Percentiles rank a stretch among this genome's conserved stretches.
Evolutionary conservation across 306 rosid genomes (phyloP).

Genomic region (Benincasa hispida): DNA sequence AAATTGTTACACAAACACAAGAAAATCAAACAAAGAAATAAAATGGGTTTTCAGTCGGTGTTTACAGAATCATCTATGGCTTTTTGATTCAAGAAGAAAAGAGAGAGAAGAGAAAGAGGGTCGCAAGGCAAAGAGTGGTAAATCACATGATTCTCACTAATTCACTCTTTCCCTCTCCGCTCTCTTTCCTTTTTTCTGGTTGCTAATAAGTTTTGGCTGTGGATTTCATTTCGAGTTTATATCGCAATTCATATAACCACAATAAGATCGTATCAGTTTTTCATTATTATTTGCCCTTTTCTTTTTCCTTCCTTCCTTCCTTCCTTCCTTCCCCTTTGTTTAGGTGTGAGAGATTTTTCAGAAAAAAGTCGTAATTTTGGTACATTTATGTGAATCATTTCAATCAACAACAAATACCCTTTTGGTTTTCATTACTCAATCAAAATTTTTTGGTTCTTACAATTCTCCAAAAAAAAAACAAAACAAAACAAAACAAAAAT

Average conservation of each 20-base stretch:
- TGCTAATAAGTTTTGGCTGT: background rate
- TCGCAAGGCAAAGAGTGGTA: constrained; percentile 19
- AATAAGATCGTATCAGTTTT: background rate
- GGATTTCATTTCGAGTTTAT: background rate
- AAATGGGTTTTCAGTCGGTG: background rate
- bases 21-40: background rate
- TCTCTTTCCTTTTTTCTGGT: constrained; percentile 3
- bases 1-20: background rate
- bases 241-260: background rate
- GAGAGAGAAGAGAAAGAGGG: constrained; percentile 17
- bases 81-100: constrained; percentile 25
- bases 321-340: background rate
- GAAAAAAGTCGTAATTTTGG: background rate
- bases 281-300: background rate
- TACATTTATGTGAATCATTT: background rate
- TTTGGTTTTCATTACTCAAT: background rate
- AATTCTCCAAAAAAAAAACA: background rate
- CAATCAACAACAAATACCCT: background rate
- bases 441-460: background rate
- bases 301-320: too few relatives aligned
- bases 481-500: too few relatives aligned
- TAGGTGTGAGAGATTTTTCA: background rate
- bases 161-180: constrained; percentile 10
- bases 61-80: constrained; percentile 19
- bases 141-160: constrained; percentile 71